phyloP scores from a whole-genome alignment of 176 grass and related monocot species.

The Musa troglodytarum region DNA sequence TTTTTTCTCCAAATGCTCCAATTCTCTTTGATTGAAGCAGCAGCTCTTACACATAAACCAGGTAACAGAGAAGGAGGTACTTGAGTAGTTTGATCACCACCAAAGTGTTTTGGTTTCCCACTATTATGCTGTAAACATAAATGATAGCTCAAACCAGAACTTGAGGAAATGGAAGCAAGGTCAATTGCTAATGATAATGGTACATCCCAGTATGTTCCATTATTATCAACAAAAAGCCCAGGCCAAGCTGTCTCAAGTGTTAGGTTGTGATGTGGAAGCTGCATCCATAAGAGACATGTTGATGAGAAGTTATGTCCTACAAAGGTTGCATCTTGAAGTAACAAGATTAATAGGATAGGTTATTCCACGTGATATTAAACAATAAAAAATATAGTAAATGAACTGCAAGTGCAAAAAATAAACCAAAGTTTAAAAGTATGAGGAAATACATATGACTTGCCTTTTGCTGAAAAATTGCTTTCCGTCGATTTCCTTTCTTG shows the following conservation, averaged over 20 bases:
- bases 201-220: slow-evolving; percentile 75
- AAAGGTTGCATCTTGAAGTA: background rate
- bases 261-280: slow-evolving; percentile 63
- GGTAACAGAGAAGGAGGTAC: slow-evolving; percentile 54
- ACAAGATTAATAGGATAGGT: background rate
- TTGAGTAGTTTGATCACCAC: slow-evolving; percentile 37
- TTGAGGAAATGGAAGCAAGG: slow-evolving; percentile 61
- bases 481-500: slow-evolving; percentile 58
- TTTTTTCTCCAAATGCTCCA: slow-evolving; percentile 76
- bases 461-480: slow-evolving; percentile 86
- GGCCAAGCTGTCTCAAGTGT: slow-evolving; percentile 71
- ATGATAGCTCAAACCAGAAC: slow-evolving; percentile 82
- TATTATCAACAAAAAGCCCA: slow-evolving; percentile 79
- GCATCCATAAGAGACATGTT: slow-evolving; percentile 10
- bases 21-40: slow-evolving; percentile 68
- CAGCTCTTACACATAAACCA: slow-evolving; percentile 64
- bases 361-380: too few relatives aligned
- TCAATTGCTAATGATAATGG: slow-evolving; percentile 72
- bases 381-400: background rate
- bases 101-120: slow-evolving; percentile 65
- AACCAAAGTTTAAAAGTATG: background rate
- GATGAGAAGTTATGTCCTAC: background rate
- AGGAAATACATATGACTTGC: slow-evolving; percentile 50
- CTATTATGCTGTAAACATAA: slow-evolving; percentile 70
- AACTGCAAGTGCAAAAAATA: background rate